phyloP scores from a whole-genome alignment of 2,329 filamentous ascomycete species.

The Exophiala phaeomuriformis region DNA sequence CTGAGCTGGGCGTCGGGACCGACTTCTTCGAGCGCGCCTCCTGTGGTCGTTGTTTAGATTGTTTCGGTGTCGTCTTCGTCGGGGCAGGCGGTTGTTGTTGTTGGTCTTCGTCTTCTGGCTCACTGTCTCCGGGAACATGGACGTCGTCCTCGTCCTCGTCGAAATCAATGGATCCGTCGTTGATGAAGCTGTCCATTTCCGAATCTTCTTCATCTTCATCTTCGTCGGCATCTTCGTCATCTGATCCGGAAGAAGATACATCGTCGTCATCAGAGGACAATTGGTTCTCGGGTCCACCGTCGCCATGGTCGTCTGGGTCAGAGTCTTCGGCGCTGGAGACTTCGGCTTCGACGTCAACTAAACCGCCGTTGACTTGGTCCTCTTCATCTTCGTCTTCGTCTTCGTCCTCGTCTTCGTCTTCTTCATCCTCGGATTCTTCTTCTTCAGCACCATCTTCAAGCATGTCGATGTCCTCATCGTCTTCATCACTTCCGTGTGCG shows the following conservation, averaged over 20 bases:
- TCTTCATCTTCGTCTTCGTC: slow-evolving; percentile 36
- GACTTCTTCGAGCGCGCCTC: too few species aligned
- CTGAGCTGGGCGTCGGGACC: too few species aligned
- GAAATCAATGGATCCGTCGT: slow-evolving; percentile 39
- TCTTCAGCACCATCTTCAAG: slow-evolving; percentile 49
- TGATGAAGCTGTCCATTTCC: slow-evolving; percentile 38
- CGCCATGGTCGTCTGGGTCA: slow-evolving; percentile 17
- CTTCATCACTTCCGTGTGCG: slow-evolving; percentile 13
- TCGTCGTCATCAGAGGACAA: background rate
- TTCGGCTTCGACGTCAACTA: slow-evolving; percentile 29
- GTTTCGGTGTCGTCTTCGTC: too few species aligned
- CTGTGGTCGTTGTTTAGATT: too few species aligned
- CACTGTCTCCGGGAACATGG: slow-evolving; percentile 36
- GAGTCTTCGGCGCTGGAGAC: slow-evolving; percentile 25
- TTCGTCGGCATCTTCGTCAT: slow-evolving; percentile 37
- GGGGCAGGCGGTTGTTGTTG: too few species aligned
- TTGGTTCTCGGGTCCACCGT: slow-evolving; percentile 28
- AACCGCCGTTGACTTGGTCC: slow-evolving; percentile 37
- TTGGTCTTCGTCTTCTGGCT: too few species aligned
- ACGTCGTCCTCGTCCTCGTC: slow-evolving; percentile 44
- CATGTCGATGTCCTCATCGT: slow-evolving; percentile 40
- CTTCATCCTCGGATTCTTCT: slow-evolving; percentile 33
- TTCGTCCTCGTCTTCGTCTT: slow-evolving; percentile 47
- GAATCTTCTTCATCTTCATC: slow-evolving; percentile 40
- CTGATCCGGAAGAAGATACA: slow-evolving; percentile 3